phyloP scores from a whole-genome alignment of 805 yeast genomes.

The Sugiyamaella floridensis region DNA sequence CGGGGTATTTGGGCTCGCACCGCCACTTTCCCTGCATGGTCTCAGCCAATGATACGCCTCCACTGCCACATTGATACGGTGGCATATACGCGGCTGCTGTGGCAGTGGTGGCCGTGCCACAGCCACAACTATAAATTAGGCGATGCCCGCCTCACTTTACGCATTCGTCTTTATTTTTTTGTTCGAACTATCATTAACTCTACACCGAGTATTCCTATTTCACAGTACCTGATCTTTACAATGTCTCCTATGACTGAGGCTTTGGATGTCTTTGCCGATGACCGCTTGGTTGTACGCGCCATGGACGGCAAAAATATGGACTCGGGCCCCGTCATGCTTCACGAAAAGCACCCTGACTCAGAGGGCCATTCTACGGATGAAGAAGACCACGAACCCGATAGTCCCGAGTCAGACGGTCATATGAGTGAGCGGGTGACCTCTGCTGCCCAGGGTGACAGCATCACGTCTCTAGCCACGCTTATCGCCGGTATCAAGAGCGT shows the following conservation, averaged over 20 bases:
- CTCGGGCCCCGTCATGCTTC: no score
- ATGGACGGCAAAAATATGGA: neutral
- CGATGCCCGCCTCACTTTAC: neutral
- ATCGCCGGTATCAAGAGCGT: conserved; percentile 29
- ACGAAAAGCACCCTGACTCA: neutral
- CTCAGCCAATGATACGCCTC: neutral
- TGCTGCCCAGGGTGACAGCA: neutral
- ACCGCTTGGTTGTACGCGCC: neutral
- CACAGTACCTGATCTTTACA: neutral
- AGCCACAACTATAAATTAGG: neutral
- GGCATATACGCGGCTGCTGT: neutral
- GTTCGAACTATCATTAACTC: no score
- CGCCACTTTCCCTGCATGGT: neutral
- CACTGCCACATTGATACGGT: neutral
- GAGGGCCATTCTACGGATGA: neutral
- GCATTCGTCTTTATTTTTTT: no score
- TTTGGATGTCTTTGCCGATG: neutral
- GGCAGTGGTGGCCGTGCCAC: neutral
- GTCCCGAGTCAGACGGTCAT: neutral
- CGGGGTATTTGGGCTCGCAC: neutral
- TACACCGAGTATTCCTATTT: no score
- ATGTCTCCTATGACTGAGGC: neutral
- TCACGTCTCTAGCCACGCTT: conserved; percentile 18
- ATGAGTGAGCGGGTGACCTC: no score
- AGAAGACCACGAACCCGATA: neutral